Conservation (phyloP, 106 monocot species). For the Dioscorea alata region DNA sequence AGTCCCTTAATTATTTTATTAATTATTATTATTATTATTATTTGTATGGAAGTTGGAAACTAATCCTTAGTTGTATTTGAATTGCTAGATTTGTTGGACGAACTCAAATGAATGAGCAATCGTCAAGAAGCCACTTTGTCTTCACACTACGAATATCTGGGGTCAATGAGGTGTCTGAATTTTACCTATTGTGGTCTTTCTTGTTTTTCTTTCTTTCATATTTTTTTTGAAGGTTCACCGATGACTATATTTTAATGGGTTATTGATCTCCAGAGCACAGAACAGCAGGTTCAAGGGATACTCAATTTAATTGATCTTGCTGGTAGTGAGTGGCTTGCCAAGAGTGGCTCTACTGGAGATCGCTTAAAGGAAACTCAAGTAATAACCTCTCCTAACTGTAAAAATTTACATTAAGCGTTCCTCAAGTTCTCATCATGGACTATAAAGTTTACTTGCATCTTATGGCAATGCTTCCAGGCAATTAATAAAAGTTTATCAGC, state of each 20-base stretch:
- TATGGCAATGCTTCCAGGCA: slow-evolving; percentile 24
- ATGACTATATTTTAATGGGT: neutral
- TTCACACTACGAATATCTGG: slow-evolving; percentile 83
- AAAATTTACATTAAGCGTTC: too few species aligned
- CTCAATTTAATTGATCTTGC: too few species aligned
- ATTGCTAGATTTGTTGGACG: slow-evolving; percentile 66
- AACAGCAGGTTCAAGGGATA: too few species aligned
- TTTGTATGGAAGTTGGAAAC: too few species aligned
- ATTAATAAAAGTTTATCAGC: slow-evolving; percentile 89
- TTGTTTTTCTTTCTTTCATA: neutral
- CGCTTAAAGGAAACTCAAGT: too few species aligned
- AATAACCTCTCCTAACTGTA: too few species aligned
- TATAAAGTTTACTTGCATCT: neutral
- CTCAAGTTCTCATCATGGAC: too few species aligned
- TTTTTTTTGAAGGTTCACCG: neutral
- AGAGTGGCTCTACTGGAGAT: too few species aligned
- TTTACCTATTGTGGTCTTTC: neutral
- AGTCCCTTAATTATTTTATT: too few species aligned
- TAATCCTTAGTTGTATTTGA: too few species aligned
- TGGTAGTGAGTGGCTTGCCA: too few species aligned
- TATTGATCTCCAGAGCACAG: slow-evolving; percentile 45
- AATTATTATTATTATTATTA: too few species aligned
- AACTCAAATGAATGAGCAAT: slow-evolving; percentile 94
- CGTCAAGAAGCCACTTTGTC: slow-evolving; percentile 91
- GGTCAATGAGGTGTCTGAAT: slow-evolving; percentile 52